A percentile compares a stretch with the other conserved stretches of the same genome.
Conservation (phyloP, 176 grass and related monocot species). For the Musa acuminata region DNA sequence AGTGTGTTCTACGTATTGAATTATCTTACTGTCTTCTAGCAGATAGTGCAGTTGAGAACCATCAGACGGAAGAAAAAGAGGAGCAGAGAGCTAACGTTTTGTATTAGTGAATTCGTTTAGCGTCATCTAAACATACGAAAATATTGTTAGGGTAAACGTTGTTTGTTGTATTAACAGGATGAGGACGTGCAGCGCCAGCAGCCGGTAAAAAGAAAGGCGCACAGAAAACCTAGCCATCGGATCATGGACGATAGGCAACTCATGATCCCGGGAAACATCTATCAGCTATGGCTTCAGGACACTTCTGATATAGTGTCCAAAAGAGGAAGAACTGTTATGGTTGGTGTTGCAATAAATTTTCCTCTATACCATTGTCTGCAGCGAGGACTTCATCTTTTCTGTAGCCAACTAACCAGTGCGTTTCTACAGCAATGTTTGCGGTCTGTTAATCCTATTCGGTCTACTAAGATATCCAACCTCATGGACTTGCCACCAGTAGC, state of each 20-base stretch:
- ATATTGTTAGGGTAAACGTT: background rate
- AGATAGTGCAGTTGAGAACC: constrained; percentile 30
- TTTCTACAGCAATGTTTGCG: constrained; percentile 29
- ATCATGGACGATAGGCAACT: constrained; percentile 53
- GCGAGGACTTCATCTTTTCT: background rate
- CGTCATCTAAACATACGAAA: background rate
- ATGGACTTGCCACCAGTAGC: constrained; percentile 55
- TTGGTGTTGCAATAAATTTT: constrained; percentile 24
- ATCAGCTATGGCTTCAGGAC: constrained; percentile 72
- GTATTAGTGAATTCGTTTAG: background rate
- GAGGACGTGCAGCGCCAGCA: constrained; percentile 24
- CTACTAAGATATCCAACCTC: constrained; percentile 41
- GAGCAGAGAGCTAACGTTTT: constrained; percentile 41
- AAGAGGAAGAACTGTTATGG: constrained; percentile 60
- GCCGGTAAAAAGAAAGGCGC: constrained; percentile 40
- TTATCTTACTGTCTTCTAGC: constrained; percentile 12
- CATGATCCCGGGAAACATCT: constrained; percentile 60
- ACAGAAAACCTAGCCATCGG: constrained; percentile 11
- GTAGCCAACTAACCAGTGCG: constrained; percentile 10
- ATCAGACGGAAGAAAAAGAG: constrained; percentile 22
- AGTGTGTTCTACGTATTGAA: background rate
- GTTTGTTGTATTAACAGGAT: background rate
- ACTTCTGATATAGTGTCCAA: constrained; percentile 47
- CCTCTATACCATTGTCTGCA: background rate
- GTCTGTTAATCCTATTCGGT: constrained; percentile 28